Evolutionary conservation across 495 filamentous ascomycete genomes (phyloP).

Genomic region (Xeromyces bisporus): DNA sequence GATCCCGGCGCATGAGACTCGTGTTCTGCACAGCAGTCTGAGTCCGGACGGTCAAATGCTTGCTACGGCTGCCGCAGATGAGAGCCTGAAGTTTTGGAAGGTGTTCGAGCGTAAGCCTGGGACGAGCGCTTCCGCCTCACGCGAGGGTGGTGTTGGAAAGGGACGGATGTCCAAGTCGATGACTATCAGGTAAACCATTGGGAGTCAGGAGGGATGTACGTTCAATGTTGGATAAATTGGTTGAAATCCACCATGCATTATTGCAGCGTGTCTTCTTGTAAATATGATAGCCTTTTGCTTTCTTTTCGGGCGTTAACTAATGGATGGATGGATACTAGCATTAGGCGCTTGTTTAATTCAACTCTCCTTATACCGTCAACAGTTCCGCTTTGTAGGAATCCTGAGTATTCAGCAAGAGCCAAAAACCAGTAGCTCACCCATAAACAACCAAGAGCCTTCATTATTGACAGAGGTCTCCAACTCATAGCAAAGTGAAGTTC

Average conservation of each 20-base stretch:
- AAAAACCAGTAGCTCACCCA: too few species aligned
- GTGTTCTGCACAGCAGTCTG: constrained; percentile 85
- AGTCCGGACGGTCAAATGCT: constrained; percentile 96
- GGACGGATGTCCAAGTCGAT: constrained; percentile 81
- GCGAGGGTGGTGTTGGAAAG: constrained; percentile 41
- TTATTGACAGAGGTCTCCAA: too few species aligned
- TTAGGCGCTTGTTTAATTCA: not conserved
- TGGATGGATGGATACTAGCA: not conserved
- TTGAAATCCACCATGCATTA: too few species aligned
- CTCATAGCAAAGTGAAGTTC: too few species aligned
- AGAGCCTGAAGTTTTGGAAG: constrained; percentile 99
- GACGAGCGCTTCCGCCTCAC: constrained; percentile 32
- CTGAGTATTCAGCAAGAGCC: too few species aligned
- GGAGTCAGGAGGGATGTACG: too few species aligned
- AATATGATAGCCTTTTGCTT: constrained; percentile 18
- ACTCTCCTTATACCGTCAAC: not conserved
- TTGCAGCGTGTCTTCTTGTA: constrained; percentile 4
- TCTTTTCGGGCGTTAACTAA: constrained; percentile 1
- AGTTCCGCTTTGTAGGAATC: not conserved
- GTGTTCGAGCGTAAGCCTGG: constrained; percentile 95
- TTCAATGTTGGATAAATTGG: too few species aligned
- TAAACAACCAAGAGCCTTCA: too few species aligned
- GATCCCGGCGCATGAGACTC: constrained; percentile 96
- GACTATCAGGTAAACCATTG: constrained; percentile 86
- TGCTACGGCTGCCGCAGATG: constrained; percentile 87